These are phyloP conservation scores for Aurifilum marmelostoma DNA, from an alignment of 2,329 filamentous ascomycete genomes.

Conservation along the genomic window DNA sequence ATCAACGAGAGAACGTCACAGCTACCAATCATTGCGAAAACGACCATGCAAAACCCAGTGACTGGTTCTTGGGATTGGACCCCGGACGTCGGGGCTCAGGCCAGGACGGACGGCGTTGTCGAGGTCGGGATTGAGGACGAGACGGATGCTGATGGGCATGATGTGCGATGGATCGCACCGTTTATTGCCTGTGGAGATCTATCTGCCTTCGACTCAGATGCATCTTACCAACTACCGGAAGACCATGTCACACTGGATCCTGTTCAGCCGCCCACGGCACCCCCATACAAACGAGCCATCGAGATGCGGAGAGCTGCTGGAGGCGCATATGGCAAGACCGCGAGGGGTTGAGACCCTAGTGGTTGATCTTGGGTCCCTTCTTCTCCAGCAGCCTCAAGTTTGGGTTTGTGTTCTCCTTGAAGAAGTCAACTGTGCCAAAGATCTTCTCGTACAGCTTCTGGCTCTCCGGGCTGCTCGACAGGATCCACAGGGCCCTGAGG, in stretches of 20 bases:
- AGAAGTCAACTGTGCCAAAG: constrained; percentile 44
- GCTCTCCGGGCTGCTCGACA: constrained; percentile 45
- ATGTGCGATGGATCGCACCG: constrained; percentile 82
- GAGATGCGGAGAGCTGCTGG: constrained; percentile 79
- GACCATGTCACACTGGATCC: constrained; percentile 87
- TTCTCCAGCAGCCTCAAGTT: constrained; percentile 43
- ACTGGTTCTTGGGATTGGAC: constrained; percentile 49
- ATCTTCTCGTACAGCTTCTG: constrained; percentile 52
- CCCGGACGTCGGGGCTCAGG: constrained; percentile 23
- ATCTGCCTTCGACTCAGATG: constrained; percentile 93
- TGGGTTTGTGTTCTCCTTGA: constrained; percentile 12
- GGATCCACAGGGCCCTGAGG: constrained; percentile 62
- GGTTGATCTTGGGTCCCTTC: constrained; percentile 37
- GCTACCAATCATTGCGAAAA: constrained; percentile 46
- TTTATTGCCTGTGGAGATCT: constrained; percentile 98
- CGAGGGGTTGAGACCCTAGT: constrained; percentile 23
- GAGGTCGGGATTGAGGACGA: constrained; percentile 56
- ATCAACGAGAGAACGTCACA: constrained; percentile 46
- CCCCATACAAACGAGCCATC: constrained; percentile 89
- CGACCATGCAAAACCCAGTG: constrained; percentile 49
- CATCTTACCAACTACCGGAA: constrained; percentile 86
- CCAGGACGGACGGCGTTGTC: constrained; percentile 43
- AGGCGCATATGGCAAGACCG: constrained; percentile 77
- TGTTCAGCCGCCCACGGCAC: constrained; percentile 92
- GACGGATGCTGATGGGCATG: constrained; percentile 41